A percentile compares a stretch with the other conserved stretches of the same genome.
These are phyloP conservation scores for Kuraishia piskuri DNA, from an alignment of 805 yeast genomes.

Conservation along the genomic window DNA sequence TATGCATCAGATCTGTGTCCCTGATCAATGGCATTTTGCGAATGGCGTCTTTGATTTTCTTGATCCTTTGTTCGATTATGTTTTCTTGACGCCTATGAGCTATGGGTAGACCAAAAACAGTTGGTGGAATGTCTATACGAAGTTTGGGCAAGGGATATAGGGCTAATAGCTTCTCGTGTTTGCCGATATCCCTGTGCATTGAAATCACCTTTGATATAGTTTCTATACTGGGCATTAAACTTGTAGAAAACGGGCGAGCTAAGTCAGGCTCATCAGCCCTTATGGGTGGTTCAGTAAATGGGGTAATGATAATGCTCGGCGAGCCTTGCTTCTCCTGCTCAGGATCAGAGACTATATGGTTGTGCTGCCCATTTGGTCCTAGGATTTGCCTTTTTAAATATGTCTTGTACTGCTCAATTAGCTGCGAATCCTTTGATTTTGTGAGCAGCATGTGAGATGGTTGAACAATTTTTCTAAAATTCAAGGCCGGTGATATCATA, in stretches of 20 bases:
- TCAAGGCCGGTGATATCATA: not conserved
- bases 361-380: not conserved
- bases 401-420: not conserved
- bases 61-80: slow-evolving; percentile 8
- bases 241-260: not conserved
- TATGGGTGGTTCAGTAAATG: not conserved
- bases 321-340: not conserved
- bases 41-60: slow-evolving; percentile 8
- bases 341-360: not conserved
- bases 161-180: not conserved
- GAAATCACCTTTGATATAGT: not conserved
- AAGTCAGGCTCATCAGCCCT: not conserved
- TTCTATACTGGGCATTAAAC: not conserved
- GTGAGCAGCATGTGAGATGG: not conserved
- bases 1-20: not conserved
- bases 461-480: not conserved
- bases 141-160: not conserved
- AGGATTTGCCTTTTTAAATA: not conserved
- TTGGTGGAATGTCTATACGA: slow-evolving; percentile 9
- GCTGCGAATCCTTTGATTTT: not conserved
- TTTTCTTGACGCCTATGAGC: slow-evolving; percentile 11
- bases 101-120: slow-evolving; percentile 15
- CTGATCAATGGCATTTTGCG: slow-evolving; percentile 1
- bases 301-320: not conserved
- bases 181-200: not conserved